These are phyloP conservation scores for Singerocomus rubriflavus DNA, from an alignment of 1,284 basidiomycete species.

Conservation along the genomic window DNA sequence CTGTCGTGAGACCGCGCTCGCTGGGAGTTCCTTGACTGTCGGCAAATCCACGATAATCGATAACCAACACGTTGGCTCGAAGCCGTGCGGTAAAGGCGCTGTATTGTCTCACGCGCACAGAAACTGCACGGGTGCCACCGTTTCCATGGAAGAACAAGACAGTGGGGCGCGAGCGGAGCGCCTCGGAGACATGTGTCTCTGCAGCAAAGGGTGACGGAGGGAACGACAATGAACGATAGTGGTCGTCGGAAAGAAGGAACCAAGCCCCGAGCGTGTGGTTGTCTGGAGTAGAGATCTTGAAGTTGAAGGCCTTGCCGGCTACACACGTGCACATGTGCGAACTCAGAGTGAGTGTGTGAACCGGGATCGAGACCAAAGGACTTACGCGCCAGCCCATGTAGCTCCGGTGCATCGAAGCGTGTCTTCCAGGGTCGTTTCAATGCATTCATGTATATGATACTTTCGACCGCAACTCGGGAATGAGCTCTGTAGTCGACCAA, in stretches of 20 bases:
- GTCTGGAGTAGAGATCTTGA: constrained; percentile 71
- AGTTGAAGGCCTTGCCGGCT: constrained; percentile 80
- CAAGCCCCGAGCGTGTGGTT: constrained; percentile 82
- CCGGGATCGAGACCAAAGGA: constrained; percentile 18
- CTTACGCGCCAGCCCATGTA: constrained; percentile 81
- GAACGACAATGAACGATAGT: constrained; percentile 51
- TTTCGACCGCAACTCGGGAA: constrained; percentile 25
- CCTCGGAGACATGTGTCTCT: constrained; percentile 36
- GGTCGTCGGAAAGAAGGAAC: constrained; percentile 78
- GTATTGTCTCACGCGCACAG: constrained; percentile 63
- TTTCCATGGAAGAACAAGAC: constrained; percentile 92
- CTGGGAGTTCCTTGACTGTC: constrained; percentile 81
- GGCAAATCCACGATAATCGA: constrained; percentile 92
- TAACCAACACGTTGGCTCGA: constrained; percentile 73
- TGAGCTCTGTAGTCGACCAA: constrained; percentile 9
- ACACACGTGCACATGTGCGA: neutral
- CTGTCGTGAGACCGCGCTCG: constrained; percentile 70
- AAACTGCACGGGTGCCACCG: constrained; percentile 70
- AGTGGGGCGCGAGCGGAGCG: constrained; percentile 65
- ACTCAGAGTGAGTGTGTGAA: no score
- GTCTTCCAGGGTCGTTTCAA: constrained; percentile 63
- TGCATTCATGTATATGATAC: constrained; percentile 65
- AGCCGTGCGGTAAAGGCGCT: constrained; percentile 59
- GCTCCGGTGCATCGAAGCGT: constrained; percentile 66
- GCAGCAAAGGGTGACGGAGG: constrained; percentile 34